Base-by-base conservation (phyloP, 2,329 filamentous ascomycete species). In the Sarocladiaceae sp. region DNA sequence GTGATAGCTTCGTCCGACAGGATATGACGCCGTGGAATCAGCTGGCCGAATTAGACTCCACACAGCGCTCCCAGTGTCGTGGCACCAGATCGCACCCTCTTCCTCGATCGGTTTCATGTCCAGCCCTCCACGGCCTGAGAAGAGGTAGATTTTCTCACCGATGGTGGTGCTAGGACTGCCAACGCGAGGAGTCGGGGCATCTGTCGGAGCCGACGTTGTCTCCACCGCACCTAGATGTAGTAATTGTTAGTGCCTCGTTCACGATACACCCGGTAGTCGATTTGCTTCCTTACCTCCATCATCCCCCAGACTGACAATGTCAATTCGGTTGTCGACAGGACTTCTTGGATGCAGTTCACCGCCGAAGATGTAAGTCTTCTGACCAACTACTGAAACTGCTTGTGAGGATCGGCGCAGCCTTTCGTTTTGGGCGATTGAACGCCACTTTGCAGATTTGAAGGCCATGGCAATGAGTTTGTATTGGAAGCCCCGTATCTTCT, bases 31-130 rank as follows among this genome's bases (percentile, higher is more conserved):
- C 0, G 63, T 55, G 2, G 68, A 53, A 10, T 60, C 53, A 3
- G 63, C 55, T 2, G 81, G 76, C 7, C 59, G 49, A 33, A 83
- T 53, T 4, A 66, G 58, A 0, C 64, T 61, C 84, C 83, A 87
- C 3, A 51, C 57, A 1, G 60, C 54, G 2, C 58, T 54, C 2
- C 55, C 42, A 0, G 73, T 64, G 17, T 77, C 66, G 54, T 79
- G 81, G n/a, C 66, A 65, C 83, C 83, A 86, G 6, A 87, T 54
- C 0, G 66, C 61, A 10, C 83, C 83, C 0, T 69, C 52, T 56
- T 87, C 84, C 31, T 84, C 77, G 13, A 87, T 65, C 0, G 82
- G 77, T 0, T 73, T 66, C 83, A 86, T 85, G 2, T 72, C 77
- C 5, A 71, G 58, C 6, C 83, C 83, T 2, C 83, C 82, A 2